A percentile compares a stretch with the other conserved stretches of the same genome.
phyloP scores from a whole-genome alignment of 2,329 filamentous ascomycete species.

The Erysiphe pulchra region DNA sequence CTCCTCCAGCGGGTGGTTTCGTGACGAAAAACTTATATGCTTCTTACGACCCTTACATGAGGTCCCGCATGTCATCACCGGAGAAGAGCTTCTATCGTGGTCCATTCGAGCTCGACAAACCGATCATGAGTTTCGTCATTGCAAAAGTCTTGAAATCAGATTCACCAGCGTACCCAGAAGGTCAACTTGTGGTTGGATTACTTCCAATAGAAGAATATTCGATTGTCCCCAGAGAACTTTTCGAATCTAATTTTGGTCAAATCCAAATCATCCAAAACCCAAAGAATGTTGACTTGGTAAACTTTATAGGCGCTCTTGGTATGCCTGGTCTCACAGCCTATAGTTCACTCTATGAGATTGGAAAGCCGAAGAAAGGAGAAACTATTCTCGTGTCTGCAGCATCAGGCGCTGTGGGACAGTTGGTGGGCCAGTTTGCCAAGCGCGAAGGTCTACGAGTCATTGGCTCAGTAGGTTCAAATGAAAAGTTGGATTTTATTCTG shows the following conservation, averaged over 20 bases:
- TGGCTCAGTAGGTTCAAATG: conserved; percentile 49
- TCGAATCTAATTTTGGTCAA: conserved; percentile 11
- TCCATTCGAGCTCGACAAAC: conserved; percentile 31
- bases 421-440: conserved; percentile 58
- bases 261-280: conserved; percentile 38
- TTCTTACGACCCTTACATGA: conserved; percentile 61
- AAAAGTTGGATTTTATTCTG: conserved; percentile 51
- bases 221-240: conserved; percentile 19
- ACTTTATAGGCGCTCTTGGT: conserved; percentile 52
- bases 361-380: conserved; percentile 49
- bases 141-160: conserved; percentile 47
- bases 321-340: conserved; percentile 61
- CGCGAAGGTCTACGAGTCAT: conserved; percentile 49
- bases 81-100: conserved; percentile 39
- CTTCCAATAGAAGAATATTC: conserved; percentile 46
- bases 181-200: conserved; percentile 35
- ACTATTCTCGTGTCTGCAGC: conserved; percentile 57
- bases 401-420: conserved; percentile 46
- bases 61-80: conserved; percentile 48
- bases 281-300: conserved; percentile 33
- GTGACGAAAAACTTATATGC: conserved; percentile 40
- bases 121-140: conserved; percentile 38
- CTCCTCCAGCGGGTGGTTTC: conserved; percentile 38
- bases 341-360: conserved; percentile 48
- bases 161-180: conserved; percentile 32